phyloP scores from a whole-genome alignment of 2,329 filamentous ascomycete genomes.

The Cordyceps javanica region DNA sequence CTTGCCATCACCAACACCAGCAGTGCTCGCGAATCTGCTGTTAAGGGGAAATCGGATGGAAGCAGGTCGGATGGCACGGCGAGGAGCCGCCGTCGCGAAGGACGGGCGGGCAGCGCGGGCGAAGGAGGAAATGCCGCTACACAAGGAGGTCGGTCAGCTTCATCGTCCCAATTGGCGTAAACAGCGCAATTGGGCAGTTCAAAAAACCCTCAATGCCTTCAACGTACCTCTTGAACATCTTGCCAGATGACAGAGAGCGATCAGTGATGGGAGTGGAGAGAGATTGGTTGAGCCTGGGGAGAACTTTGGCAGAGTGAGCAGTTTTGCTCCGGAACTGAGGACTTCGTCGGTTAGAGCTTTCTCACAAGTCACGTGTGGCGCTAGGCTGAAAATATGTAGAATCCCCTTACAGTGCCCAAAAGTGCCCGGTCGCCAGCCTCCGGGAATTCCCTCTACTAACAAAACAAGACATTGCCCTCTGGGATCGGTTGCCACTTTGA shows the following conservation, averaged over 20 bases:
- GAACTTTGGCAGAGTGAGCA: conserved; percentile 44
- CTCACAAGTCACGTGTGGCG: conserved; percentile 31
- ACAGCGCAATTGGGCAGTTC: conserved; percentile 18
- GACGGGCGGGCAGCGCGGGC: conserved; percentile 57
- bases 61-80: conserved; percentile 53
- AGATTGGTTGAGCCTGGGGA: conserved; percentile 44
- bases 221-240: conserved; percentile 79
- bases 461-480: not conserved
- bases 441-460: conserved; percentile 11
- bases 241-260: conserved; percentile 63
- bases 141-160: conserved; percentile 22
- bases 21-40: conserved; percentile 54
- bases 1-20: conserved; percentile 56
- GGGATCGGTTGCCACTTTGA: not conserved
- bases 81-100: conserved; percentile 50
- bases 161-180: conserved; percentile 38
- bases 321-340: conserved; percentile 39
- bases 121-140: conserved; percentile 61
- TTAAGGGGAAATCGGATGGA: conserved; percentile 48
- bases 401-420: conserved; percentile 12
- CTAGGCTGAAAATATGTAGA: conserved; percentile 10
- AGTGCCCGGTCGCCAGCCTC: not conserved
- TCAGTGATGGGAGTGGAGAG: conserved; percentile 53
- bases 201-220: conserved; percentile 23
- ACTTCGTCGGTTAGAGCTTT: conserved; percentile 41